These are phyloP conservation scores for Colletotrichum sp. DNA, from an alignment of 2,329 filamentous ascomycete species.

Conservation along the genomic window DNA sequence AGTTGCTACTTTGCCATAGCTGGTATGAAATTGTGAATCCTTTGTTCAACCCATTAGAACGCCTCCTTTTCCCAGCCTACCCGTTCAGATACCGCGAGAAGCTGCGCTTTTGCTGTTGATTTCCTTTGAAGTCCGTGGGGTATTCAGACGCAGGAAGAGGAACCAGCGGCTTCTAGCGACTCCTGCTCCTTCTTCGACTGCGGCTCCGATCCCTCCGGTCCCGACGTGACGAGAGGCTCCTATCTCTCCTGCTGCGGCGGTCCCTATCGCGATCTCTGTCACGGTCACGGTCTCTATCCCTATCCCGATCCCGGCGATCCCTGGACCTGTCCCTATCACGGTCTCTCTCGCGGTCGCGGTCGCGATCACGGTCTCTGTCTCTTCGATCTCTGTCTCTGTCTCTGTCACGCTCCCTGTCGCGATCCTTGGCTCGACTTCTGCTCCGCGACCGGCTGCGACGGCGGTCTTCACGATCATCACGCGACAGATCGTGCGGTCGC, in stretches of 20 bases:
- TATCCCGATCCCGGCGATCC: constrained; percentile 15
- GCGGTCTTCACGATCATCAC: constrained; percentile 34
- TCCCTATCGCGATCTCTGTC: background rate
- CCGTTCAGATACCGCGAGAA: background rate
- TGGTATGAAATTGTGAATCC: background rate
- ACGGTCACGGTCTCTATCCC: constrained; percentile 10
- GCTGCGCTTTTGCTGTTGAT: background rate
- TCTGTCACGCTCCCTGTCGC: constrained; percentile 34
- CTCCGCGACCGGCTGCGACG: constrained; percentile 40
- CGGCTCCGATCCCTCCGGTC: background rate
- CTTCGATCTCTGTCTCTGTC: constrained; percentile 30
- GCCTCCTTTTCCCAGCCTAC: background rate
- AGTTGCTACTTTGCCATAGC: background rate
- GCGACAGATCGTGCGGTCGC: constrained; percentile 24
- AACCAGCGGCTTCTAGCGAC: background rate
- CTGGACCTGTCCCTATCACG: constrained; percentile 23
- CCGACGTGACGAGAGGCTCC: background rate
- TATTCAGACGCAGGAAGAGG: background rate
- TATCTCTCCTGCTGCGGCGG: background rate
- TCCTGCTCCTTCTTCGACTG: constrained; percentile 7
- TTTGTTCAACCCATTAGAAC: background rate
- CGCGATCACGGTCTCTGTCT: constrained; percentile 27
- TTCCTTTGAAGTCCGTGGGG: background rate
- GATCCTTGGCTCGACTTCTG: constrained; percentile 36
- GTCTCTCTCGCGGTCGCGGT: constrained; percentile 38